Evolutionary conservation across 2,329 filamentous ascomycete species (phyloP), one percentile per base, ranked within the genome.

Genomic region (Raffaelea albimanens): DNA sequence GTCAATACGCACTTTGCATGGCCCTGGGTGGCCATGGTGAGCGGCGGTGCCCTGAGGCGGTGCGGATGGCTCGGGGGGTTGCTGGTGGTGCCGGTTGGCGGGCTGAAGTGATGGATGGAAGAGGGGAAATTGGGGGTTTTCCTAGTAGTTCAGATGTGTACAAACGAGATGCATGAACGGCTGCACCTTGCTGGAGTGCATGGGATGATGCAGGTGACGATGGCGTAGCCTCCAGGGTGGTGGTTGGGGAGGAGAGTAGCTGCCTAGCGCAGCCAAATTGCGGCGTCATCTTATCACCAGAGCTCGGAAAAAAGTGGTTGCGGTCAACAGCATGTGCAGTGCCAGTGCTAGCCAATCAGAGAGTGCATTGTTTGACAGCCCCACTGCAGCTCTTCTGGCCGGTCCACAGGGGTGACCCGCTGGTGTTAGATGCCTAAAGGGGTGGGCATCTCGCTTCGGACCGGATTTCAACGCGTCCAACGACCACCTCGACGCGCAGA

Each of bases 21-120:
- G 19, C 47, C 49, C n/a, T 46, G 50, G 33, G 53, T 46, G 45
- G 53, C 42, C 53, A 55, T 55, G 39, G 13, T 54, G 50, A 45
- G 39, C 49, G 42, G 22, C 29, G n/a, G 11, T 40, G 48, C 34
- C 48, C 44, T 19, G 22, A 57, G 43, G 29, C 25, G 33, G 23
- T 21, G 47, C 23, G n/a, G 41, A 44, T 44, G 31, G 10, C 18
- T 18, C 29, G 25, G 42, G 20, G 20, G 22, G n/a, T n/a, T 8
- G 25, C 42, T 16, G 25, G 25, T 29, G n/a, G n/a, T 29, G 25
- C 7, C 7, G 25, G 7, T 13, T 29, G 25, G 25, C 25, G 7
- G 38, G 36, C 14, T n/a, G 25, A 3, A 29, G 38, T 20, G 25
- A 19, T 25, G 42, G 13, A 18, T 29, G 25, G 5, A 19, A 43